phyloP scores from a whole-genome alignment of 129 eudicot genomes.

The Flaveria ramosissima region DNA sequence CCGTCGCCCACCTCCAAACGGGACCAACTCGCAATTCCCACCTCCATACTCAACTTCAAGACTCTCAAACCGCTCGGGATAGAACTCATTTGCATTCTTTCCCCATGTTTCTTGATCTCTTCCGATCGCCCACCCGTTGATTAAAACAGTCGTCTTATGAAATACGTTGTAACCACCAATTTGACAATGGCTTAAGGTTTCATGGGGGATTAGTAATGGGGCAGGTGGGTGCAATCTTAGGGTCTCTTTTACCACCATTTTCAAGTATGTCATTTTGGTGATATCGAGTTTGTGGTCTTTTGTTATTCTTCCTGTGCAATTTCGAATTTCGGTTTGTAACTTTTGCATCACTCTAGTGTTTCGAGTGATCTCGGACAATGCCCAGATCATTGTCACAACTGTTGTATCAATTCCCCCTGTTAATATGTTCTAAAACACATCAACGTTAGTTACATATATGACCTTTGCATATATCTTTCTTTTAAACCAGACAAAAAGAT shows the following conservation, averaged over 20 bases:
- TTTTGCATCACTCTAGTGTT: slow-evolving; percentile 4
- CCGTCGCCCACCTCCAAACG: slow-evolving; percentile 9
- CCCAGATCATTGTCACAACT: not conserved
- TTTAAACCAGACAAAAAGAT: too few relatives aligned
- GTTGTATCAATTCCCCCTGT: slow-evolving; percentile 10
- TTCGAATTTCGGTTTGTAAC: slow-evolving; percentile 9
- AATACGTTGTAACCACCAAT: not conserved
- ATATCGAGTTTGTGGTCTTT: not conserved
- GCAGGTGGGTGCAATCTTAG: slow-evolving; percentile 8
- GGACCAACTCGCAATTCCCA: not conserved
- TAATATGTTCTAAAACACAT: not conserved
- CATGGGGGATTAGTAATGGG: not conserved
- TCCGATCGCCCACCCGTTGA: slow-evolving; percentile 4
- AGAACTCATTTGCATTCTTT: not conserved
- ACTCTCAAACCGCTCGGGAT: slow-evolving; percentile 7
- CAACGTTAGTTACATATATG: not conserved
- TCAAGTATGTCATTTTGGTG: slow-evolving; percentile 9
- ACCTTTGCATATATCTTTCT: too few relatives aligned
- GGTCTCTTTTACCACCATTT: slow-evolving; percentile 13
- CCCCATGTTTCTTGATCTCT: not conserved
- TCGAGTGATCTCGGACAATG: slow-evolving; percentile 5
- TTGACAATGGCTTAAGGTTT: slow-evolving; percentile 3
- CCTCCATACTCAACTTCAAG: slow-evolving; percentile 1
- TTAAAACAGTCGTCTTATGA: not conserved
- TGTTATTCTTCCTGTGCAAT: not conserved